Conservation (phyloP, 2,329 filamentous ascomycete species). For the Tothia fuscella region DNA sequence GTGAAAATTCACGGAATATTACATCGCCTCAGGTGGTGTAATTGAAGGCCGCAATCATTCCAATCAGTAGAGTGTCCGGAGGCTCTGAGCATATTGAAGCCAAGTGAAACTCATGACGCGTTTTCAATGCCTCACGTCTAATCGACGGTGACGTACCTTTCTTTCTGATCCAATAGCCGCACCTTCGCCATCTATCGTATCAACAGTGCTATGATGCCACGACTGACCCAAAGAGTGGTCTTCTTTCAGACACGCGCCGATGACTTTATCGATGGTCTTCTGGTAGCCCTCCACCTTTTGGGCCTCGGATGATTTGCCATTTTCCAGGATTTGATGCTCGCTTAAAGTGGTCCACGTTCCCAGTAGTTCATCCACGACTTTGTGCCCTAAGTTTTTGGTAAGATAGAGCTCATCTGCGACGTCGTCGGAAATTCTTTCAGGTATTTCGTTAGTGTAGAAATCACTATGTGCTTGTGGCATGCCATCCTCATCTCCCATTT, state of each 20-base stretch:
- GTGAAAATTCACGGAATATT: too few species aligned
- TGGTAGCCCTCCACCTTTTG: background rate
- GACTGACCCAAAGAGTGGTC: background rate
- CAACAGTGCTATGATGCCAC: too few species aligned
- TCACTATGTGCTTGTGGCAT: background rate
- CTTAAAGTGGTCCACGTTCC: background rate
- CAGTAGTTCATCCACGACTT: conserved; percentile 1
- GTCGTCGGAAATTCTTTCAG: background rate
- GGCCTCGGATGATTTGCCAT: background rate
- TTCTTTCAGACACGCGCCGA: background rate
- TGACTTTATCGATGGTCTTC: background rate
- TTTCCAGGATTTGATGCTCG: background rate
- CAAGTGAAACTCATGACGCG: too few species aligned
- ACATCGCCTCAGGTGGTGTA: too few species aligned
- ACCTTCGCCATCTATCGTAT: too few species aligned
- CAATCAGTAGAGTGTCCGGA: too few species aligned
- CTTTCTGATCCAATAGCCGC: too few species aligned
- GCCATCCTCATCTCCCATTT: background rate
- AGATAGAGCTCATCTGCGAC: background rate
- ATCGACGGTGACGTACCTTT: too few species aligned
- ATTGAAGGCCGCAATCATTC: too few species aligned
- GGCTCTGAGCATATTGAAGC: too few species aligned
- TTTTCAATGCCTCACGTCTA: too few species aligned
- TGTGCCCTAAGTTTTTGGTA: background rate
- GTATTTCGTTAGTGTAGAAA: background rate